Percentiles rank a stretch among this genome's conserved stretches.
phyloP scores from a whole-genome alignment of 2,329 filamentous ascomycete species.

The Fusarium cicatricum region DNA sequence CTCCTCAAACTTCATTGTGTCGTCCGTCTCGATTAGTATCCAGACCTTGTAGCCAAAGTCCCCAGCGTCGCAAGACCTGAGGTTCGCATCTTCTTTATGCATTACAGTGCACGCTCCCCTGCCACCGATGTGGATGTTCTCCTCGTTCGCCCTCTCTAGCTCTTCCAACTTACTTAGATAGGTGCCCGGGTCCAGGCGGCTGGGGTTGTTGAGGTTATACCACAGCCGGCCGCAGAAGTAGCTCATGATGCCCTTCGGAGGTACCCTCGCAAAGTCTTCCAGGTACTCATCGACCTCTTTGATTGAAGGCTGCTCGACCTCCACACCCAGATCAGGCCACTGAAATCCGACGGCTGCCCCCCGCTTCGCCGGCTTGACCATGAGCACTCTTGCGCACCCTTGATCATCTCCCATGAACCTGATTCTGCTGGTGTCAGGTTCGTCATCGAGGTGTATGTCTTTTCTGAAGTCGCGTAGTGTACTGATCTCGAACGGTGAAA shows the following conservation, averaged over 20 bases:
- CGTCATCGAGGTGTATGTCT: too few relatives aligned
- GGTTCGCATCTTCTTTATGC: conserved; percentile 5
- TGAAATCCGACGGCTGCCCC: too few relatives aligned
- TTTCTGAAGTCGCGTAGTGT: too few relatives aligned
- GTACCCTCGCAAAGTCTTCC: background rate
- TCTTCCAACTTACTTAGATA: background rate
- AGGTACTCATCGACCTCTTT: background rate
- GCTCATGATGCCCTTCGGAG: background rate
- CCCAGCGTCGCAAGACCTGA: conserved; percentile 2
- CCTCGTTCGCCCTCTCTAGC: conserved; percentile 1
- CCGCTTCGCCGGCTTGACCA: too few relatives aligned
- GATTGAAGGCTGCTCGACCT: too few relatives aligned
- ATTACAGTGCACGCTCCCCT: background rate
- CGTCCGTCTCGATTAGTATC: background rate
- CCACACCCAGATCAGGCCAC: too few relatives aligned
- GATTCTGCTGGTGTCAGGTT: too few relatives aligned
- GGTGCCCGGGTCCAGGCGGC: conserved; percentile 6
- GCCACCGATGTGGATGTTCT: conserved; percentile 1
- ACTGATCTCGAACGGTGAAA: too few relatives aligned
- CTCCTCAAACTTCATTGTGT: conserved; percentile 6
- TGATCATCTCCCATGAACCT: too few relatives aligned
- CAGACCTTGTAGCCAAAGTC: conserved; percentile 1
- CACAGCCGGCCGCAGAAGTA: conserved; percentile 1
- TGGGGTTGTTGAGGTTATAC: background rate
- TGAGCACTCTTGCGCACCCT: too few relatives aligned